Evolutionary conservation across 805 yeast genomes (phyloP), one percentile per base, ranked within the genome.

Genomic region (Teunomyces lycoperdinae): DNA sequence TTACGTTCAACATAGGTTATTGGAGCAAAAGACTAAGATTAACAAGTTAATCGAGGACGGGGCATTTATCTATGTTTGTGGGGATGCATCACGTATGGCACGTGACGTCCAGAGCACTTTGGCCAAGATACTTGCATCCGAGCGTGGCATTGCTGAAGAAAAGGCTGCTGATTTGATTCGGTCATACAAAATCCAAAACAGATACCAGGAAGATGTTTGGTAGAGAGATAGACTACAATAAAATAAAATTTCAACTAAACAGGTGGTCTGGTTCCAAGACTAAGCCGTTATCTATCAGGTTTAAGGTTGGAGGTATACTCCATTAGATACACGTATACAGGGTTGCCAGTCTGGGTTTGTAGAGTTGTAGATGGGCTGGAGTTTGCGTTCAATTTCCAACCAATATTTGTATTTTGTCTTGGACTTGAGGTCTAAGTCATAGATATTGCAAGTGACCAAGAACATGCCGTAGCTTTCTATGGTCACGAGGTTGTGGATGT

Each of bases 171-270:
- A 86, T 50, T 74, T 87, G 61, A 78, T 89, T 50, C 87, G 89
- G 71, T 79, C 84, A 53, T 79, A 87, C 72, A 88, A 87, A 66
- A 82, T 88, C 24, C 84, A 86, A 58, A 92, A 91, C 64, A 82
- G 85, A 69, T 92, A 90, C 68, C 99, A 92, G 73, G 98, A 94
- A 71, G 99, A 92, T 76, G 96, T 92, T 10, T 92, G 99, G 99
- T 92, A 74, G n/a, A 38, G 27, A 38, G 30, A 26, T 11, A 13
- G 26, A 26, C 28, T 20, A 11, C 27, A 38, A 17, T 38, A 38
- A 36, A 16, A n/a, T 8, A 24, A 26, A 24, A 10, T 30, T 30
- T 10, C 13, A 30, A 30, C 5, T 30, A 11, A 32, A 13, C 13
- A 13, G 34, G 16, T 31, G 34, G 34, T 32, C 14, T 32, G 9